Evolutionary conservation across 73 alveolate genomes (phyloP), one percentile per base, ranked within the genome.

Genomic region (Paramecium sonneborni): DNA sequence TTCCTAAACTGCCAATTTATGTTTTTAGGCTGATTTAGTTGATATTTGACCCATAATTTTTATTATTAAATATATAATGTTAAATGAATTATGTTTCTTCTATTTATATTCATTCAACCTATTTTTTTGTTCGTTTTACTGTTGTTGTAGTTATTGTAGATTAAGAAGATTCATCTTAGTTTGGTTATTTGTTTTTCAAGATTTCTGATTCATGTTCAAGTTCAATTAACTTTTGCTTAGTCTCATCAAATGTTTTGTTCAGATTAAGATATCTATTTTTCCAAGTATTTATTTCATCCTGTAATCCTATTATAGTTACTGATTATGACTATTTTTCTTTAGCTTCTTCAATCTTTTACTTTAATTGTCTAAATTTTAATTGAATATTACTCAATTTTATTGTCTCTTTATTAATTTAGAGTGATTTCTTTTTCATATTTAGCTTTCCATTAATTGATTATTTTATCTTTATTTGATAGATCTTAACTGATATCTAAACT

Each of bases 401-500:
- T 6, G 11, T 62, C 84, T 62, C 84, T 62, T 62, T 62, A 62
- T 30, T 62, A 2, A 62, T 62, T 62, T 62, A 23, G 11, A 15
- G 14, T 62, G 6, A 14, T 26, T 62, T 62, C 84, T 28, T 62
- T 62, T 32, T 62, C 84, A 26, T 30, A 62, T 26, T 62, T 62
- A 0, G 39, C 18, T 62, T 62, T 26, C 84, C 84, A 62, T 26
- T 32, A 2, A 30, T 62, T n/a, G 1, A 62, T 62, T 32, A 62
- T 1, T 15, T 62, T 24, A 62, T 62, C 84, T 14, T 62, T 62
- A 62, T 26, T 62, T 10, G 11, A 12, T 3, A 62, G 6, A 15
- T 62, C 84, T 26, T 62, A 30, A 62, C 84, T 26, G 84, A 62
- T 62, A 62, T 62, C 84, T 62, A 62, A 62, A 62, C 84, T 62